A percentile compares a stretch with the other conserved stretches of the same genome.
Evolutionary conservation across 805 yeast genomes (phyloP).

Genomic region (Ogataea populi-albae): DNA sequence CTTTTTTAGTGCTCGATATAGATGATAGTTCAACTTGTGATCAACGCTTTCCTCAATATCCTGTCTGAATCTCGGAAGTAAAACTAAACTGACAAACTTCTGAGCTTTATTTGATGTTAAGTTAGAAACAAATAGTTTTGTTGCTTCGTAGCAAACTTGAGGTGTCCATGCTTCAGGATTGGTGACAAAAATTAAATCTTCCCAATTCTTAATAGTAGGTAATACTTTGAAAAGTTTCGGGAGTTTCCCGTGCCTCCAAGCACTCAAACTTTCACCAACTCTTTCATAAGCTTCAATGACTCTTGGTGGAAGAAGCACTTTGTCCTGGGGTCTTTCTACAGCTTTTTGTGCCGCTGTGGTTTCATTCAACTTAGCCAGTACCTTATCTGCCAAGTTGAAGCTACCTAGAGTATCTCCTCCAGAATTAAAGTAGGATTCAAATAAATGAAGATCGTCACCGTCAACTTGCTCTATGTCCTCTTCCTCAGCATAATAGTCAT

Average conservation of each 20-base stretch:
- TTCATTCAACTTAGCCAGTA: conserved; percentile 84
- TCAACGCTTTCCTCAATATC: conserved; percentile 71
- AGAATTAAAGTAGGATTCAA: conserved; percentile 66
- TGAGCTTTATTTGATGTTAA: conserved; percentile 86
- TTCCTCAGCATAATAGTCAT: conserved; percentile 44
- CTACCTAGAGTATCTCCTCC: conserved; percentile 37
- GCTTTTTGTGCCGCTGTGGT: conserved; percentile 38
- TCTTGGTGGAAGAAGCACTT: conserved; percentile 89
- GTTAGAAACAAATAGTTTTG: conserved; percentile 89
- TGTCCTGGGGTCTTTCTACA: conserved; percentile 51
- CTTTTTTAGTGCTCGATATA: conserved; percentile 88
- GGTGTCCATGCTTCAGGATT: conserved; percentile 95
- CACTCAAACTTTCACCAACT: conserved; percentile 80
- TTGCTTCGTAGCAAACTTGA: conserved; percentile 91
- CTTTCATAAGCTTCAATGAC: conserved; percentile 93
- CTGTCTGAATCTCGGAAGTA: conserved; percentile 68
- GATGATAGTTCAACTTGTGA: conserved; percentile 83
- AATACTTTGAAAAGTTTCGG: conserved; percentile 96
- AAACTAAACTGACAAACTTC: conserved; percentile 65
- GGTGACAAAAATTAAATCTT: conserved; percentile 88
- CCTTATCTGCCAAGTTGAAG: conserved; percentile 84
- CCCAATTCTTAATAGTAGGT: conserved; percentile 93
- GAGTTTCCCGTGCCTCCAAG: conserved; percentile 92
- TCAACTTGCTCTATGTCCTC: conserved; percentile 59
- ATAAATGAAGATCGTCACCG: conserved; percentile 79